Conservation (phyloP, 2,329 filamentous ascomycete genomes). For the Penicillium concentricum region DNA sequence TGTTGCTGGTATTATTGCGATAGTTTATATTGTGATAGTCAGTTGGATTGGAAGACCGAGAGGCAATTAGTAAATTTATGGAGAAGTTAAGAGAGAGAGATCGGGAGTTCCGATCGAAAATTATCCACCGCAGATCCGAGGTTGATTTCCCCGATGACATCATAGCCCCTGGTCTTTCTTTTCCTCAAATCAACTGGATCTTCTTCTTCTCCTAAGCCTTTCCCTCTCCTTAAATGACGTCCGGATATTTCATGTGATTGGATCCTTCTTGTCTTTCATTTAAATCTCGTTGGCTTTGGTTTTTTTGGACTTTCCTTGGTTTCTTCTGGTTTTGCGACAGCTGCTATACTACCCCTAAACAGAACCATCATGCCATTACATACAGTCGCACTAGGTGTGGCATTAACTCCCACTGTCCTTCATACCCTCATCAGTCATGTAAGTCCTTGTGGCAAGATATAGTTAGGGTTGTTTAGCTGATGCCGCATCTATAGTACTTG, state of each 20-base stretch:
- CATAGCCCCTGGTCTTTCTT: neutral
- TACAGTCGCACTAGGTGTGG: slow-evolving; percentile 76
- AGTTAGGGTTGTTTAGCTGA: neutral
- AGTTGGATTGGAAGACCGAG: neutral
- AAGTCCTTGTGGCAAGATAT: slow-evolving; percentile 36
- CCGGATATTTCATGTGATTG: too few relatives aligned
- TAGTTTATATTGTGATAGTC: slow-evolving; percentile 38
- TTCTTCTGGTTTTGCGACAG: neutral
- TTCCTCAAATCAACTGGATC: neutral
- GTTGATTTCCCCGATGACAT: slow-evolving; percentile 1
- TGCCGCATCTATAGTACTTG: slow-evolving; percentile 61
- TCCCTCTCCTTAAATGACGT: neutral
- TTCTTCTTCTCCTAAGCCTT: neutral
- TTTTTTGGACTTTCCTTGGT: neutral
- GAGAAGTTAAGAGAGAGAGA: neutral
- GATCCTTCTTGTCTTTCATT: neutral
- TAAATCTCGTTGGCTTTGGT: neutral
- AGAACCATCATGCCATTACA: slow-evolving; percentile 61
- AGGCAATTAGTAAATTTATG: neutral
- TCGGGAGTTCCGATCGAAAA: neutral
- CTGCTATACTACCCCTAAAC: neutral
- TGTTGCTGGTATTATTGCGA: slow-evolving; percentile 49
- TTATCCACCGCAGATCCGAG: neutral
- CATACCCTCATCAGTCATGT: slow-evolving; percentile 86
- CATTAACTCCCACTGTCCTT: slow-evolving; percentile 83